These are phyloP conservation scores for Russula virescens DNA, from an alignment of 768 basidiomycete genomes.

Conservation along the genomic window DNA sequence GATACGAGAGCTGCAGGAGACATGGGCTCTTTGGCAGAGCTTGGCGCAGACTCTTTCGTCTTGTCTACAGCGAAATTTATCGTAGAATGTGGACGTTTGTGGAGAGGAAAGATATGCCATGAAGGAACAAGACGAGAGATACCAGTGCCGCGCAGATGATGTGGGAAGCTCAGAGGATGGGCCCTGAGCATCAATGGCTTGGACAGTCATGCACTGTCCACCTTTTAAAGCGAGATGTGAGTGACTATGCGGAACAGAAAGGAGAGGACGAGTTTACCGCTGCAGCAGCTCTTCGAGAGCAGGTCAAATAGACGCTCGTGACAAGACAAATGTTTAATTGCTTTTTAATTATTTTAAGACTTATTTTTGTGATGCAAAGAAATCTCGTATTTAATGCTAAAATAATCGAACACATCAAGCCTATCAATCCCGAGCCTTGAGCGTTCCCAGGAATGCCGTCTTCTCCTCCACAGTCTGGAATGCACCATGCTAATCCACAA, in stretches of 20 bases:
- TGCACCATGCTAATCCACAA: conserved; percentile 65
- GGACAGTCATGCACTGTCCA: conserved; percentile 61
- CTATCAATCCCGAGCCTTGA: conserved; percentile 72
- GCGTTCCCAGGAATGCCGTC: conserved; percentile 86
- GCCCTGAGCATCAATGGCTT: conserved; percentile 76
- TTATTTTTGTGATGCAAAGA: not conserved
- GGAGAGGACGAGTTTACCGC: not conserved
- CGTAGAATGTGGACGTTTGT: not conserved
- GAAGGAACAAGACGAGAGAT: conserved; percentile 2
- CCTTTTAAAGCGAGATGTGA: too few species aligned
- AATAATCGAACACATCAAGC: conserved; percentile 26
- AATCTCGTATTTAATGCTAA: not conserved
- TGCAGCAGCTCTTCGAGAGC: too few species aligned
- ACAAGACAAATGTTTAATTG: too few species aligned
- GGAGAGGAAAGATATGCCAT: not conserved
- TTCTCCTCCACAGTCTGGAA: conserved; percentile 99
- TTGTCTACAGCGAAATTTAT: not conserved
- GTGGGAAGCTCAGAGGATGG: conserved; percentile 54
- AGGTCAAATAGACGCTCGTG: too few species aligned
- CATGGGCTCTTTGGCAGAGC: not conserved
- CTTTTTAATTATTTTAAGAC: not conserved
- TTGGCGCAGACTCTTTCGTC: not conserved
- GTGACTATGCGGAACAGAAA: not conserved
- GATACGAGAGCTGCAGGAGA: conserved; percentile 15
- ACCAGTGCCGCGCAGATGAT: conserved; percentile 31